phyloP scores from a whole-genome alignment of 2,329 filamentous ascomycete species.

The Claviceps arundinis region DNA sequence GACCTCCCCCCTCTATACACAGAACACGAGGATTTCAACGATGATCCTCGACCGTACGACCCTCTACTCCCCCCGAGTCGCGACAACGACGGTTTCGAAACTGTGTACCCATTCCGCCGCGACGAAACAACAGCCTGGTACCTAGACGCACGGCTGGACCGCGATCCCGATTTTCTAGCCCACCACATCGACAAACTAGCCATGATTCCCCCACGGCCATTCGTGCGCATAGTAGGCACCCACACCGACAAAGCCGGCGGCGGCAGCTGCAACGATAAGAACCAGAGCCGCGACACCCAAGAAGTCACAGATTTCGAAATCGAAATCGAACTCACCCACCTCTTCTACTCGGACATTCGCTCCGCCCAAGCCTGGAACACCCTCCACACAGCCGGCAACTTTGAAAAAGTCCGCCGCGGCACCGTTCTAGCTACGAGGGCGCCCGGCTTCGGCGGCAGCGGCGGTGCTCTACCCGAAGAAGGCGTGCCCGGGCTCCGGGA shows the following conservation, averaged over 20 bases:
- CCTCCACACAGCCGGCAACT: slow-evolving; percentile 40
- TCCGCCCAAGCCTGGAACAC: slow-evolving; percentile 26
- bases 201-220: slow-evolving; percentile 36
- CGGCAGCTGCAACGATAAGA: slow-evolving; percentile 3
- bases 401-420: slow-evolving; percentile 51
- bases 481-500: slow-evolving; percentile 25
- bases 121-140: slow-evolving; percentile 25
- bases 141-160: slow-evolving; percentile 31
- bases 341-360: slow-evolving; percentile 35
- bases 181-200: slow-evolving; percentile 31
- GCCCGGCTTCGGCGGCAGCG: slow-evolving; percentile 25
- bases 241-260: slow-evolving; percentile 20
- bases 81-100: slow-evolving; percentile 7
- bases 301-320: slow-evolving; percentile 47
- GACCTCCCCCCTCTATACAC: slow-evolving; percentile 34
- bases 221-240: slow-evolving; percentile 37
- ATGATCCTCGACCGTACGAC: slow-evolving; percentile 8
- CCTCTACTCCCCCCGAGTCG: slow-evolving; percentile 13
- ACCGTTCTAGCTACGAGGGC: slow-evolving; percentile 41
- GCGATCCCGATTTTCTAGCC: slow-evolving; percentile 29
- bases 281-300: slow-evolving; percentile 32
- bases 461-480: slow-evolving; percentile 14
- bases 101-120: slow-evolving; percentile 16
- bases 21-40: slow-evolving; percentile 19
- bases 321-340: slow-evolving; percentile 43